A percentile compares a stretch with the other conserved stretches of the same genome.
Evolutionary conservation across 768 basidiomycete species (phyloP).

Genomic region (Strobilomyces confusus): DNA sequence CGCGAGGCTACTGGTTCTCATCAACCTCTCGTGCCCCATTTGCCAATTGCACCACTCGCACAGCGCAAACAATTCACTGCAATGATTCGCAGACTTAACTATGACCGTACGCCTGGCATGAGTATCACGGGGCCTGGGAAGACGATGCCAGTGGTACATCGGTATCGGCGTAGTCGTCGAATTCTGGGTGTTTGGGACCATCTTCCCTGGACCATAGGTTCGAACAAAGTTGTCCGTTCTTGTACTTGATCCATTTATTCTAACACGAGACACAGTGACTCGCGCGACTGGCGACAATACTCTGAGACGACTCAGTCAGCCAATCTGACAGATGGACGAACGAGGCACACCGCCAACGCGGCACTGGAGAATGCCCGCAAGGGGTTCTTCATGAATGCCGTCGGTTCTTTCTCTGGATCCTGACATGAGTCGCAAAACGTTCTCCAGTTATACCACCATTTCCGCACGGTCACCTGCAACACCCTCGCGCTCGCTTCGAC

Average conservation of each 20-base stretch:
- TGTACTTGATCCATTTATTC: conserved; percentile 87
- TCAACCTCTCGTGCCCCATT: too few species aligned
- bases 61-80: too few species aligned
- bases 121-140: conserved; percentile 29
- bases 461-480: conserved; percentile 69
- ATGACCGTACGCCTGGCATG: too few species aligned
- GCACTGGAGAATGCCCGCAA: conserved; percentile 96
- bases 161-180: too few species aligned
- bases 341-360: conserved; percentile 86
- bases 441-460: conserved; percentile 96
- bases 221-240: conserved; percentile 87
- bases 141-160: conserved; percentile 51
- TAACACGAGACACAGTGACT: conserved; percentile 73
- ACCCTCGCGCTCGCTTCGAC: conserved; percentile 77
- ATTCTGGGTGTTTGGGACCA: conserved; percentile 83
- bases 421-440: conserved; percentile 91
- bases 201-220: conserved; percentile 82
- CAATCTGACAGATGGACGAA: conserved; percentile 33
- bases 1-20: too few species aligned
- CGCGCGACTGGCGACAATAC: conserved; percentile 65
- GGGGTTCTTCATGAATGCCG: conserved; percentile 92
- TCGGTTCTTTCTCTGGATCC: conserved; percentile 91
- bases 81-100: too few species aligned
- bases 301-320: neutral
- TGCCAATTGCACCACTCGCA: too few species aligned